Percentiles rank a stretch among this genome's conserved stretches.
Conservation (phyloP, 2,329 filamentous ascomycete genomes). For the Fusarium virguliforme region DNA sequence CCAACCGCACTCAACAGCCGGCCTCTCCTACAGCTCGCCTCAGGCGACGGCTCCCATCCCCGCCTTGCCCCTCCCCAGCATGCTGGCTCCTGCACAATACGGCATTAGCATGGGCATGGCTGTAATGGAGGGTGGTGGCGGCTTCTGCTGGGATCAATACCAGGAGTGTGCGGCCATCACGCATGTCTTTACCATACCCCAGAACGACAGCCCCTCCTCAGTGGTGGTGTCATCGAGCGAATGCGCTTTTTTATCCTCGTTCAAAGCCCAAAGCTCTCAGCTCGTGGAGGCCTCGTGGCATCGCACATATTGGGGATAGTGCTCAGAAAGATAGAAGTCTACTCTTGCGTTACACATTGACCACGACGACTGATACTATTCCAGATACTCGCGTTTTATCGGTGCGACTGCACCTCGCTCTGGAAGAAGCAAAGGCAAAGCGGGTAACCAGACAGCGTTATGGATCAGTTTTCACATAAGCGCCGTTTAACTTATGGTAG, state of each 20-base stretch:
- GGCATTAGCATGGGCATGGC: conserved; percentile 80
- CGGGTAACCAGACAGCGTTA: neutral
- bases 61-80: conserved; percentile 86
- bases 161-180: conserved; percentile 89
- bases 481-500: neutral
- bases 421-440: neutral
- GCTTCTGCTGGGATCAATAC: conserved; percentile 89
- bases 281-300: conserved; percentile 15
- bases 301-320: neutral
- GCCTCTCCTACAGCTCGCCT: conserved; percentile 85
- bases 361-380: neutral
- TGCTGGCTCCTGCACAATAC: conserved; percentile 84
- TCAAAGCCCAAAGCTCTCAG: conserved; percentile 54
- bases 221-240: conserved; percentile 65
- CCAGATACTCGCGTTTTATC: neutral
- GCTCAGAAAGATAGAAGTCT: neutral
- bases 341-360: neutral
- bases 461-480: neutral
- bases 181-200: conserved; percentile 81
- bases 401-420: neutral
- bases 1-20: conserved; percentile 78
- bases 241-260: conserved; percentile 53
- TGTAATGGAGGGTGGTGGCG: conserved; percentile 71
- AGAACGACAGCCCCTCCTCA: conserved; percentile 64
- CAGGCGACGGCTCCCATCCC: conserved; percentile 82